These are phyloP conservation scores for Takashimella tepidaria DNA, from an alignment of 1,284 basidiomycete species.

Conservation along the genomic window DNA sequence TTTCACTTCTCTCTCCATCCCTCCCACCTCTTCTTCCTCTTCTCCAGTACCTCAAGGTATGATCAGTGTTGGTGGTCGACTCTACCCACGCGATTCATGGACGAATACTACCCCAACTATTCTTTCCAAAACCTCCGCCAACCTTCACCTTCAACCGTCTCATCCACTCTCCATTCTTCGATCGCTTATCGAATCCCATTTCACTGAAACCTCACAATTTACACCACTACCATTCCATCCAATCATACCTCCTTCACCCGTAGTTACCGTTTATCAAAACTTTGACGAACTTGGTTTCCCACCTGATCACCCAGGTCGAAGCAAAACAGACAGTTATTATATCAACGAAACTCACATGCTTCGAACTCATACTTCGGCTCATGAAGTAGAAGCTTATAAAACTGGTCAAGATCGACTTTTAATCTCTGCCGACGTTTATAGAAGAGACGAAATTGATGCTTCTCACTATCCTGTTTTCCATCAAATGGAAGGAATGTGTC, in stretches of 20 bases:
- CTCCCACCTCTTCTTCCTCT: neutral
- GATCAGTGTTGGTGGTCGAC: constrained; percentile 27
- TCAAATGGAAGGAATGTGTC: constrained; percentile 92
- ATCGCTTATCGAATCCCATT: constrained; percentile 76
- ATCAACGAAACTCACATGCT: constrained; percentile 86
- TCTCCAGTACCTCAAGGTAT: neutral
- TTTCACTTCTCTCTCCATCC: too few species aligned
- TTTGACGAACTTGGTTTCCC: constrained; percentile 97
- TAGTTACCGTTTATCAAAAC: constrained; percentile 87
- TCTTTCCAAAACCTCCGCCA: constrained; percentile 63
- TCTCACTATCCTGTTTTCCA: constrained; percentile 98
- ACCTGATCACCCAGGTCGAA: constrained; percentile 84
- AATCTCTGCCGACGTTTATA: constrained; percentile 95
- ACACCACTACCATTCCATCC: constrained; percentile 9
- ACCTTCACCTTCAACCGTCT: constrained; percentile 66
- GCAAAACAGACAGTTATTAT: constrained; percentile 91
- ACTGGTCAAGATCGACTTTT: constrained; percentile 76
- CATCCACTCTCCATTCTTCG: constrained; percentile 88
- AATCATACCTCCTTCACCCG: constrained; percentile 65
- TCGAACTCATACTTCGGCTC: constrained; percentile 94
- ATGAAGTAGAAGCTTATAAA: constrained; percentile 89
- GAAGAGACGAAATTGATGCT: constrained; percentile 95
- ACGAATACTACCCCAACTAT: constrained; percentile 87
- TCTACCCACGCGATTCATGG: constrained; percentile 65
- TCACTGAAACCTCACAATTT: constrained; percentile 54